Evolutionary conservation across 345 rosid species (phyloP).

Genomic region (Dipteronia dyeriana): DNA sequence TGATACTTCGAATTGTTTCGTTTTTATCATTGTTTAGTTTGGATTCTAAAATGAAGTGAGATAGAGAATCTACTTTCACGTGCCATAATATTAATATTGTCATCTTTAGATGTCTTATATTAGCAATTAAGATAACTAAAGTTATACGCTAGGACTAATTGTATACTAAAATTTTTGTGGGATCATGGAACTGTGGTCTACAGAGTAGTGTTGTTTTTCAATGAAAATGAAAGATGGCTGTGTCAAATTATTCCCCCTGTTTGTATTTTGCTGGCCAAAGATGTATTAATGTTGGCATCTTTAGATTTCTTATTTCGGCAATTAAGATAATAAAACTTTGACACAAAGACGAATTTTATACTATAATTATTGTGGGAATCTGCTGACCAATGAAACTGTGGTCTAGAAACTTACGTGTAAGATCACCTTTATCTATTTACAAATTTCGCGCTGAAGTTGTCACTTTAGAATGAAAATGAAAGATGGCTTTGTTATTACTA

Average conservation of each 20-base stretch:
- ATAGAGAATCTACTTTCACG: not conserved
- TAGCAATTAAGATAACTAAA: not conserved
- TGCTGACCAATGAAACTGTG: not conserved
- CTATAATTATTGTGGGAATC: not conserved
- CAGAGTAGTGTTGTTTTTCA: not conserved
- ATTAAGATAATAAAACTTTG: not conserved
- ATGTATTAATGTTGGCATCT: not conserved
- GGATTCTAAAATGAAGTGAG: not conserved
- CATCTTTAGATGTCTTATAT: not conserved
- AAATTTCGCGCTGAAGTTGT: not conserved
- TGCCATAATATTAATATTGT: not conserved
- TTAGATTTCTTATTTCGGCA: not conserved
- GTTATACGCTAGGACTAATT: not conserved
- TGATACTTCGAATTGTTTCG: too few relatives aligned
- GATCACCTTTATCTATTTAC: not conserved
- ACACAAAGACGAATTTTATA: not conserved
- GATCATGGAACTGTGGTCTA: not conserved
- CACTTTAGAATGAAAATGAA: not conserved
- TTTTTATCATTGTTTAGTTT: not conserved
- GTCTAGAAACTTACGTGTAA: not conserved
- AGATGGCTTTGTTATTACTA: too few relatives aligned
- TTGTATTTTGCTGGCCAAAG: not conserved
- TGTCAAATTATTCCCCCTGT: not conserved
- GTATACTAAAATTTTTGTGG: not conserved
- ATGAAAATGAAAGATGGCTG: not conserved